Conservation (phyloP, 2,329 filamentous ascomycete genomes). For the Lasiodiplodia hormozganensis region DNA sequence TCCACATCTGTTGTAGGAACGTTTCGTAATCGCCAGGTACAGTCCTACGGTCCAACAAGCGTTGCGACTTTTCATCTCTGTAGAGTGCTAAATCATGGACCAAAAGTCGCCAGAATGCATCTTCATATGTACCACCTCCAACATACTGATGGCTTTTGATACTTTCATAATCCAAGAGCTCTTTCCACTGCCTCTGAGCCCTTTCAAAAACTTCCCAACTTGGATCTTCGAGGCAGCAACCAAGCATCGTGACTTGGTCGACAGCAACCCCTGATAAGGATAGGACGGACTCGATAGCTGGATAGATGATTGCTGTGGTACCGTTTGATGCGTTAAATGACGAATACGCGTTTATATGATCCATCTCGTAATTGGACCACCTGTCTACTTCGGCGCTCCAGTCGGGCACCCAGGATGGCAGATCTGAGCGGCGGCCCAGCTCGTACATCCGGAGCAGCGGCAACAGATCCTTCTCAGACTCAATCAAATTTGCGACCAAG, state of each 20-base stretch:
- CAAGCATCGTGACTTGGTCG: background rate
- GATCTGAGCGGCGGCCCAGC: background rate
- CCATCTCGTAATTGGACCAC: background rate
- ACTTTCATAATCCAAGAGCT: background rate
- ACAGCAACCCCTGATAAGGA: background rate
- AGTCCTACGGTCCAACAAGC: no score
- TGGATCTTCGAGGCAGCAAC: background rate
- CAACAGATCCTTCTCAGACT: background rate
- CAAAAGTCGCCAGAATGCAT: background rate
- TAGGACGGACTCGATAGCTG: background rate
- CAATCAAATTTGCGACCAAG: background rate
- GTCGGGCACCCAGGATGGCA: background rate
- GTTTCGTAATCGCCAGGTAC: background rate
- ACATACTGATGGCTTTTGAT: background rate
- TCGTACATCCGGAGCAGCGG: background rate
- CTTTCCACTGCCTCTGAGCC: background rate
- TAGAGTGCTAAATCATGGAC: no score
- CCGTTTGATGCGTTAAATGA: background rate
- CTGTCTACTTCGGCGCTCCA: background rate
- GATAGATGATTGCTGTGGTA: background rate
- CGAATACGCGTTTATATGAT: no score
- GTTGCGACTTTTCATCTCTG: no score
- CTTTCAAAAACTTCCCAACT: accelerated
- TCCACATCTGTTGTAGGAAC: no score
- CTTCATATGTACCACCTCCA: background rate